A percentile compares a stretch with the other conserved stretches of the same genome.
Evolutionary conservation across 129 eudicot species (phyloP).

Genomic region (Logfia minima): DNA sequence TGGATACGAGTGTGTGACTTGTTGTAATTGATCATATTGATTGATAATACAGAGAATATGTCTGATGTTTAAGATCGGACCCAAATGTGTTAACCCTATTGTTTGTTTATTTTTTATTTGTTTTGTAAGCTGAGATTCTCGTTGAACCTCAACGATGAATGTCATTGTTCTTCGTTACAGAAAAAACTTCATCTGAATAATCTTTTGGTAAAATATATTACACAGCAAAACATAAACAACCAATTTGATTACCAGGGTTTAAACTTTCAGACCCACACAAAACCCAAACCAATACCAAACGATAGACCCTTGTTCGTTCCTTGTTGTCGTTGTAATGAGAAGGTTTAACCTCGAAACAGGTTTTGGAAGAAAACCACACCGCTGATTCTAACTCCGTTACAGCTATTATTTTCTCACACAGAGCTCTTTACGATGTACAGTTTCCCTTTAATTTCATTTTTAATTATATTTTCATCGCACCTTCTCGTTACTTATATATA

Average conservation of each 20-base stretch:
- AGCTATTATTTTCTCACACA: conserved; percentile 71
- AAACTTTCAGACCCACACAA: neutral
- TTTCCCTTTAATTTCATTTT: neutral
- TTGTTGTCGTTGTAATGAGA: conserved; percentile 36
- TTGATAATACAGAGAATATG: too few species aligned
- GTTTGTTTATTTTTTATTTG: too few species aligned
- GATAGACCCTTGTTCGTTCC: neutral
- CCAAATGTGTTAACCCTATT: too few species aligned
- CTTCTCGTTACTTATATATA: neutral
- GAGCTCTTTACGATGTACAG: conserved; percentile 77
- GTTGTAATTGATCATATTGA: too few species aligned
- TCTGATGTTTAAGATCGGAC: too few species aligned
- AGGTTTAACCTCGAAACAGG: conserved; percentile 54
- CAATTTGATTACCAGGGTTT: neutral
- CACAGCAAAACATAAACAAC: too few species aligned
- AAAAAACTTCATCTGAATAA: too few species aligned
- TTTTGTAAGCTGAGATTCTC: too few species aligned
- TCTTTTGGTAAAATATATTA: too few species aligned
- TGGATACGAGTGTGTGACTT: too few species aligned
- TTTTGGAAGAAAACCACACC: conserved; percentile 62
- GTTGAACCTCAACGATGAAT: too few species aligned
- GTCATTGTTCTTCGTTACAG: too few species aligned
- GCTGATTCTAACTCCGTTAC: conserved; percentile 54
- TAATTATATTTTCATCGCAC: neutral
- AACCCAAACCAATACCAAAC: neutral